Base-by-base conservation (phyloP, 495 filamentous ascomycete genomes). In the Aeminium ludgeri region DNA sequence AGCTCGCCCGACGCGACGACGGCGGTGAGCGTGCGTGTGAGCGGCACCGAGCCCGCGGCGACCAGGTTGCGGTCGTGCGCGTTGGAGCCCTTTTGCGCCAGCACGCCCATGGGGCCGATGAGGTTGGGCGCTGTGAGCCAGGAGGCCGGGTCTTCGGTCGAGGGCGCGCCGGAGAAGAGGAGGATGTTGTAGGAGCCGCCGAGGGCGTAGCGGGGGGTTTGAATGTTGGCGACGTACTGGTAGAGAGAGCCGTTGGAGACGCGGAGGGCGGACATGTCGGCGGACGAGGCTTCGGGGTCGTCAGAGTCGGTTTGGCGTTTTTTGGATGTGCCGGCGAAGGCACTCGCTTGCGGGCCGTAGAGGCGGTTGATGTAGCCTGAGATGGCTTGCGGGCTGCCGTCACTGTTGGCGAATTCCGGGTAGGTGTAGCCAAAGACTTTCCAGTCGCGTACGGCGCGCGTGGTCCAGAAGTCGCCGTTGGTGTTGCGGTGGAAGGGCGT, bases 211-310 rank as follows among this genome's bases (percentile, higher is more conserved):
- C 49, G 52, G 2, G 42, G 25, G n/a, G 48, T 45, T n/a, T 45
- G 31, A 43, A 55, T 52, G 45, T 55, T 55, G 32, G 52, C 52
- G 33, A 49, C 48, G 45, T 55, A 55, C 25, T 55, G 48, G 45
- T 36, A 54, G 15, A 45, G 36, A 30, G 34, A 40, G 43, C 50
- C 50, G 38, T 53, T 53, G 3, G 15, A 18, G n/a, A 46, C 50
- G 11, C 17, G 20, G 23, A 46, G 27, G 3, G 44, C 43, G 4
- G 42, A 19, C 20, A 8, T 8, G 20, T 50, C 16, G n/a, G 45
- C 10, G 17, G 6, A 19, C 5, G 39, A 17, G 13, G 36, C 40
- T 33, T 50, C 42, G 15, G 44, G 48, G 6, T 10, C 34, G n/a
- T n/a, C n/a, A n/a, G n/a, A n/a, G n/a, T n/a, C n/a, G 7, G 44